phyloP scores from a whole-genome alignment of 805 yeast species.

The Wickerhamiella nectarea region DNA sequence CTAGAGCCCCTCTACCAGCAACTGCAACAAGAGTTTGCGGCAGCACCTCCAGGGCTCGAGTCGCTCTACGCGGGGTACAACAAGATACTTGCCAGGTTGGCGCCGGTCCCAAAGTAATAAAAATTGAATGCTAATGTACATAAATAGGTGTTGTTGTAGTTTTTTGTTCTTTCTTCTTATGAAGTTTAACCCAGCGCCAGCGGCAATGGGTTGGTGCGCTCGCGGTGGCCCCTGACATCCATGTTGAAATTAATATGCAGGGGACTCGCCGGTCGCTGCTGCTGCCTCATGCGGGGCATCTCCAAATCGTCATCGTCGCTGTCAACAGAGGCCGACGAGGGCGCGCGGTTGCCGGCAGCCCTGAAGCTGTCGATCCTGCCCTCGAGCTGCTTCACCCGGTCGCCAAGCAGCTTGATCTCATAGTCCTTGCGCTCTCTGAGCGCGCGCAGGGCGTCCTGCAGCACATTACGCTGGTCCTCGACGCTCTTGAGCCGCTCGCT shows the following conservation, averaged over 20 bases:
- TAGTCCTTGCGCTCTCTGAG: slow-evolving; percentile 29
- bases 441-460: slow-evolving; percentile 30
- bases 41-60: not conserved
- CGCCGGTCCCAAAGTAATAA: no score
- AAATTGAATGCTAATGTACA: not conserved
- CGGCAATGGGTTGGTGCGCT: slow-evolving; percentile 11
- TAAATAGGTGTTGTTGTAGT: no score
- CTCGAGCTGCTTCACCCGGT: slow-evolving; percentile 23
- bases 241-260: slow-evolving; percentile 12
- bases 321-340: not conserved
- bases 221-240: slow-evolving; percentile 4
- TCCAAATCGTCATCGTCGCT: slow-evolving; percentile 9
- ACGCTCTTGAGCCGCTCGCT: slow-evolving; percentile 26
- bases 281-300: slow-evolving; percentile 10
- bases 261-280: slow-evolving; percentile 11
- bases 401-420: slow-evolving; percentile 23
- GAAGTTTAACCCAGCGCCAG: slow-evolving; percentile 9
- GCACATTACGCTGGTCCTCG: slow-evolving; percentile 28
- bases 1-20: not conserved
- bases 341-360: not conserved
- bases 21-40: not conserved
- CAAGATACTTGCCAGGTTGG: not conserved
- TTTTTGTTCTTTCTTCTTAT: no score
- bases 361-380: slow-evolving; percentile 16
- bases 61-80: not conserved